These are phyloP conservation scores for Vachellia pachyceras DNA, from an alignment of 306 rosid species.

Conservation along the genomic window DNA sequence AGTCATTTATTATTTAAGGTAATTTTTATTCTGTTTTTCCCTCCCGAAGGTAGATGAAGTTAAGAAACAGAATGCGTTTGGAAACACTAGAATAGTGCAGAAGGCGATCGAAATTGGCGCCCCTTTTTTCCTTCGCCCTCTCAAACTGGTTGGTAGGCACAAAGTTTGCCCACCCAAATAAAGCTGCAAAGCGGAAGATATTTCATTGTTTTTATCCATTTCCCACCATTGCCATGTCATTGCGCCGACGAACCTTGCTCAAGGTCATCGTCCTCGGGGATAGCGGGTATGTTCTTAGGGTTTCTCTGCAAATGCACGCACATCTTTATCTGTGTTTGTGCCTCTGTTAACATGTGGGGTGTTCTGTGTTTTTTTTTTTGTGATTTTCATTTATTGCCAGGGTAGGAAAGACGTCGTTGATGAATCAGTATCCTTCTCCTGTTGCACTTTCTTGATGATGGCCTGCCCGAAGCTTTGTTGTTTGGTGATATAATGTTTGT, in stretches of 20 bases:
- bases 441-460: slow-evolving; percentile 2
- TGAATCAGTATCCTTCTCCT: slow-evolving; percentile 86
- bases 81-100: background rate
- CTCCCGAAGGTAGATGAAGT: background rate
- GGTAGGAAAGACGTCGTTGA: slow-evolving; percentile 95
- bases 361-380: background rate
- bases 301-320: slow-evolving; percentile 26
- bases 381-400: slow-evolving; percentile 43
- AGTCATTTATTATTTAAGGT: background rate
- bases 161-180: background rate
- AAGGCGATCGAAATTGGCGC: slow-evolving; percentile 62
- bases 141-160: slow-evolving; percentile 13
- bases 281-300: slow-evolving; percentile 71
- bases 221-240: slow-evolving; percentile 57
- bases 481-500: background rate
- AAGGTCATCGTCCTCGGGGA: slow-evolving; percentile 97
- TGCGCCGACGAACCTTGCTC: slow-evolving; percentile 86
- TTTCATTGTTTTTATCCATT: background rate
- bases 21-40: background rate
- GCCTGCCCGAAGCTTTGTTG: background rate
- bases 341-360: background rate
- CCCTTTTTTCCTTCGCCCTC: slow-evolving; percentile 34
- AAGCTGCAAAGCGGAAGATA: background rate
- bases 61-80: background rate
- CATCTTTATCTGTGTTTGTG: background rate